Base-by-base conservation (phyloP, 83 land plant genomes). In the Picea abies region DNA sequence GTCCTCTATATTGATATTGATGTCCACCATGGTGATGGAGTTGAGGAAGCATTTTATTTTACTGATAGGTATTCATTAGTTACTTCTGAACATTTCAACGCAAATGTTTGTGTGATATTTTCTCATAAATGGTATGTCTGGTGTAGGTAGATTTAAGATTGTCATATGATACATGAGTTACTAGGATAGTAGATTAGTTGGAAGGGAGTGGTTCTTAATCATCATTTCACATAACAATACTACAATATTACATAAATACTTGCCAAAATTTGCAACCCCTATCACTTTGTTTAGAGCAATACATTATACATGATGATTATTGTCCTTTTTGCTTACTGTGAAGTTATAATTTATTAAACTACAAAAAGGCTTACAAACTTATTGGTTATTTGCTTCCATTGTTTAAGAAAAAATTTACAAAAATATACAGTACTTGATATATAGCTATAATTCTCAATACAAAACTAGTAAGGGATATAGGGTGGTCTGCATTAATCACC, bases 1-100 rank as follows among this genome's bases (percentile, higher is more conserved):
- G 99, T 98, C 72, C 87, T 98, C 29, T 98, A 98, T 82, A 94
- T 98, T 84, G 99, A 98, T 81, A 98, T 98, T 76, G 99, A 98
- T 86, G 95, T 98, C 29, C 99, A 98, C 91, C 99, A 98, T 88
- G 99, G 99, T 65, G 99, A 98, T 91, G 99, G 99, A 20, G 99
- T 98, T 26, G 99, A 98, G 84, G 99, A 96, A 90, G 99, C 99
- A 35, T 98, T 98, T 81, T 98, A 94, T 84, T 92, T 88, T 81
- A 98, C 99, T 29, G 99, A 98, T 92, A 96, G 99, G 99, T 96
- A 81, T 26, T 41, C 32, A 62, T 37, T 47, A 1, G 56, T n/a
- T 52, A 16, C 60, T 52, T 52, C 56, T 22, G 5, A 11, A 52
- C 56, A 52, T 76, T 25, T 76, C 56, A 76, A 12, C 4, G 4